Percentiles rank a stretch among this genome's conserved stretches.
phyloP scores from a whole-genome alignment of 805 yeast species.

The Candida fluviatilis region DNA sequence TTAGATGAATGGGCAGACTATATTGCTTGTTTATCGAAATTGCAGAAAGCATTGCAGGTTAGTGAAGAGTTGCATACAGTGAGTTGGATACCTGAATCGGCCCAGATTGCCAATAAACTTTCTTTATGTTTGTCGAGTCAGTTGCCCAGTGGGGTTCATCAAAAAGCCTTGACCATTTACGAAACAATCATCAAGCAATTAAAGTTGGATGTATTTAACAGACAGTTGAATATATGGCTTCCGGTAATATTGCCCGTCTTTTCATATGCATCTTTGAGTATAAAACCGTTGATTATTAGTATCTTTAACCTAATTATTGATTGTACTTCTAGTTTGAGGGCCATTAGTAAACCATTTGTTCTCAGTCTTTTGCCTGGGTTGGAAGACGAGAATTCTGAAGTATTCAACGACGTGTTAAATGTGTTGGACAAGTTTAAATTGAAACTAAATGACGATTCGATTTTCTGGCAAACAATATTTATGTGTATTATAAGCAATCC shows the following conservation, averaged over 20 bases:
- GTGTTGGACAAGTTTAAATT: conserved; percentile 57
- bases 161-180: conserved; percentile 78
- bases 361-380: conserved; percentile 79
- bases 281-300: conserved; percentile 71
- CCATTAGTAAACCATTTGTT: conserved; percentile 63
- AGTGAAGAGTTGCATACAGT: conserved; percentile 17
- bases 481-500: conserved; percentile 71
- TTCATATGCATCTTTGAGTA: conserved; percentile 84
- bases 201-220: conserved; percentile 50
- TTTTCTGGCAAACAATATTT: conserved; percentile 85
- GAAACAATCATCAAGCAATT: conserved; percentile 62
- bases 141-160: conserved; percentile 94
- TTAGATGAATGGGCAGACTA: conserved; percentile 98
- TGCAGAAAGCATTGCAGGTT: conserved; percentile 62
- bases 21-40: conserved; percentile 78
- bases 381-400: conserved; percentile 89
- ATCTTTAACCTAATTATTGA: conserved; percentile 51
- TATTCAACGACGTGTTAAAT: conserved; percentile 55
- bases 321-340: conserved; percentile 36
- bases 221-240: conserved; percentile 70
- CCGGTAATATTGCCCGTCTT: conserved; percentile 90
- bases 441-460: conserved; percentile 58
- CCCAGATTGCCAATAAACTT: conserved; percentile 63
- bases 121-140: conserved; percentile 76
- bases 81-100: conserved; percentile 60